Evolutionary conservation across 2,329 filamentous ascomycete genomes (phyloP).

Genomic region (Talaromyces atroroseus): DNA sequence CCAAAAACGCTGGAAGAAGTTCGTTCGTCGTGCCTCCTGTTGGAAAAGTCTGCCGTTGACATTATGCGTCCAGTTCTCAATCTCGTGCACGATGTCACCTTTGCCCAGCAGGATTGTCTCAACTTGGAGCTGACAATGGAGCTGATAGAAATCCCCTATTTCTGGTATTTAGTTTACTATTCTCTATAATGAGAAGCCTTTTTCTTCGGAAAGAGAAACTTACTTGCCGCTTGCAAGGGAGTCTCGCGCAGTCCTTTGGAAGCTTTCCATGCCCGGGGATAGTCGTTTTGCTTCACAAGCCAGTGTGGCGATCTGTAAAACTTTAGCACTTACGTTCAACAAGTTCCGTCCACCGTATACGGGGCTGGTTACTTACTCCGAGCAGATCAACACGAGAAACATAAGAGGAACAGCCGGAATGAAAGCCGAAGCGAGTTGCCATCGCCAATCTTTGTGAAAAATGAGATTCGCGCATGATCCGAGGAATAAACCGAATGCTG

Average conservation of each 20-base stretch:
- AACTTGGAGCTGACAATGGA: slow-evolving; percentile 17
- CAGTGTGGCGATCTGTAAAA: slow-evolving; percentile 11
- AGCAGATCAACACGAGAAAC: slow-evolving; percentile 15
- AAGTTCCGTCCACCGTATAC: no score
- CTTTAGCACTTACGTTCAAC: not conserved
- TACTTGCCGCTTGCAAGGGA: slow-evolving; percentile 16
- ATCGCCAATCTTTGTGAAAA: slow-evolving; percentile 15
- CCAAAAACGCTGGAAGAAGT: slow-evolving; percentile 12
- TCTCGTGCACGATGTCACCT: slow-evolving; percentile 9
- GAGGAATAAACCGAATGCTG: slow-evolving; percentile 16
- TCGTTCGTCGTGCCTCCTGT: slow-evolving; percentile 8
- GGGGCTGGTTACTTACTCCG: slow-evolving; percentile 8
- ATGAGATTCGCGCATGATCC: slow-evolving; percentile 16
- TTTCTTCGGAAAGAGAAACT: not conserved
- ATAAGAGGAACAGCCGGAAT: slow-evolving; percentile 16
- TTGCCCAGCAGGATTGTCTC: slow-evolving; percentile 10
- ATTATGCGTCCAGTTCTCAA: slow-evolving; percentile 10
- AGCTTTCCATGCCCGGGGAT: slow-evolving; percentile 8
- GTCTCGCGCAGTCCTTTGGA: slow-evolving; percentile 10
- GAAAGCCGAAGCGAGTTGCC: slow-evolving; percentile 16
- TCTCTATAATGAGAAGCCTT: not conserved
- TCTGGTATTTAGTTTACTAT: not conserved
- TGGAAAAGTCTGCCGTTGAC: slow-evolving; percentile 3
- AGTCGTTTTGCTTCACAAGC: slow-evolving; percentile 13
- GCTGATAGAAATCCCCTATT: slow-evolving; percentile 19